Conservation (phyloP, 768 basidiomycete species). For the Mycena crocata region DNA sequence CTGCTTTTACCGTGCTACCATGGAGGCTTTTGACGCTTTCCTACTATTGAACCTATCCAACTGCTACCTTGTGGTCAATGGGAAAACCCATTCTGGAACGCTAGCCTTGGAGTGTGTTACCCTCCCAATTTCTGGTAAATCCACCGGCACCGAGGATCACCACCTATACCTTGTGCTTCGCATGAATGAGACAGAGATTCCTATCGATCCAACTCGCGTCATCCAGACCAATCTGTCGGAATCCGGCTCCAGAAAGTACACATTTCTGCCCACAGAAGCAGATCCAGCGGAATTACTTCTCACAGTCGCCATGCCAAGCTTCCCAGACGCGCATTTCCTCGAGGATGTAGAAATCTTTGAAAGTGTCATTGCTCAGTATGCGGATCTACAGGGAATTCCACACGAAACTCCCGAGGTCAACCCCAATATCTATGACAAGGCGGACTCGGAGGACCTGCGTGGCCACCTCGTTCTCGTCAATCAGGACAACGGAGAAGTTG, state of each 20-base stretch:
- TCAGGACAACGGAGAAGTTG: constrained; percentile 76
- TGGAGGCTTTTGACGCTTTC: constrained; percentile 66
- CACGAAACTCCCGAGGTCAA: constrained; percentile 6
- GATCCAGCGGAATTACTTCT: constrained; percentile 54
- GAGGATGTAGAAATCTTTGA: constrained; percentile 77
- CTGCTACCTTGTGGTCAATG: constrained; percentile 53
- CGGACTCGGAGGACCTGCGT: constrained; percentile 50
- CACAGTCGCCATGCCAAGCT: constrained; percentile 44
- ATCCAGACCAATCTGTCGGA: constrained; percentile 54
- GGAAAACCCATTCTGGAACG: constrained; percentile 51
- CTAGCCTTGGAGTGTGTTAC: constrained; percentile 75
- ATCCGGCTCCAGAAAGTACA: constrained; percentile 54
- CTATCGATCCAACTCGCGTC: constrained; percentile 66
- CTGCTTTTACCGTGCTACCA: too few relatives aligned
- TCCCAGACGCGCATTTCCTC: constrained; percentile 48
- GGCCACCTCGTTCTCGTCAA: constrained; percentile 80
- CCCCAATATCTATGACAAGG: constrained; percentile 29
- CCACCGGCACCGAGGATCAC: constrained; percentile 49
- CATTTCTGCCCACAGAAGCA: constrained; percentile 52
- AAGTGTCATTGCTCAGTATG: constrained; percentile 75
- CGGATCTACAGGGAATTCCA: constrained; percentile 49
- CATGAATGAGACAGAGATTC: constrained; percentile 65
- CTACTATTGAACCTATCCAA: constrained; percentile 64
- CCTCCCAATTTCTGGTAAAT: constrained; percentile 48
- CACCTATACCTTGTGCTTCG: constrained; percentile 77